Percentiles rank a stretch among this genome's conserved stretches.
Evolutionary conservation across 257 asterid genomes (phyloP).

Genomic region (Scutellaria galericulata): DNA sequence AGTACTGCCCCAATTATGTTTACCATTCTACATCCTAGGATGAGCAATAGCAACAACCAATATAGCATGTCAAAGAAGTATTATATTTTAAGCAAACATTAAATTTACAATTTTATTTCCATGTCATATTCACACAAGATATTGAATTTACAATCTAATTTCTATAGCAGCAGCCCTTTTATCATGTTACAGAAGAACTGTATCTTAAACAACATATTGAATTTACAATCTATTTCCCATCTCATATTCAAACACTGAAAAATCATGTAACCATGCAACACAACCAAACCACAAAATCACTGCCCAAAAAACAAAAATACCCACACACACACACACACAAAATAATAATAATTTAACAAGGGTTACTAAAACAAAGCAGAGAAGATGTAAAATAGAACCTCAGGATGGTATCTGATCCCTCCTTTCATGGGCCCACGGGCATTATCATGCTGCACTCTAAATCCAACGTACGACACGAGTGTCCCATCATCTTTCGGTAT

Average conservation of each 20-base stretch:
- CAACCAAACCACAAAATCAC: slow-evolving; percentile 2
- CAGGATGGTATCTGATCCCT: slow-evolving; percentile 98
- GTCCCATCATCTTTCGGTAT: slow-evolving; percentile 94
- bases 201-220: too few species aligned
- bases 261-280: slow-evolving; percentile 4
- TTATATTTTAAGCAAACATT: too few species aligned
- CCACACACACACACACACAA: background rate
- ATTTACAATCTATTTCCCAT: background rate
- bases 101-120: too few species aligned
- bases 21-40: background rate
- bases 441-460: slow-evolving; percentile 93
- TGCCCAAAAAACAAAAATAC: background rate
- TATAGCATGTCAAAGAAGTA: too few species aligned
- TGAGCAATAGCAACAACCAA: background rate
- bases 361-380: background rate
- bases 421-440: slow-evolving; percentile 99
- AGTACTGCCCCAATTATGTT: too few species aligned
- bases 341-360: too few species aligned
- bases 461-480: slow-evolving; percentile 83
- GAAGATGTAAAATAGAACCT: slow-evolving; percentile 48
- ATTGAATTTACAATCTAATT: too few species aligned
- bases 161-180: too few species aligned
- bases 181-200: too few species aligned
- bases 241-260: slow-evolving; percentile 24
- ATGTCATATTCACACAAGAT: too few species aligned